Conservation (phyloP, 768 basidiomycete species). For the Kwoniella botswanensis region DNA sequence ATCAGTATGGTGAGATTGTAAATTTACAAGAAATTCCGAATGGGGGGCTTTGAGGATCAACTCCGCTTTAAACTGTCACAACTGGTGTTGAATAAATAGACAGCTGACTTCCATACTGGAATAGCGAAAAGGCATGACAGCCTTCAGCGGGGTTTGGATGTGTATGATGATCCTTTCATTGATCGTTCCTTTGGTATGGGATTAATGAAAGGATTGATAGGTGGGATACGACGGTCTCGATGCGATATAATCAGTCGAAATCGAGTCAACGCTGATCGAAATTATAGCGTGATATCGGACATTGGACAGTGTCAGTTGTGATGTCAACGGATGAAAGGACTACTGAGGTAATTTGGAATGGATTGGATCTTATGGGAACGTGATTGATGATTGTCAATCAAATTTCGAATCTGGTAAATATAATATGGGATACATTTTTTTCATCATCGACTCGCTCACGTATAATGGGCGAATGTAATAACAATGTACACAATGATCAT, state of each 20-base stretch:
- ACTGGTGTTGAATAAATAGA: neutral
- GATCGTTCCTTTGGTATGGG: neutral
- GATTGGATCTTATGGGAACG: neutral
- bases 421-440: neutral
- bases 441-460: neutral
- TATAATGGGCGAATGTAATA: neutral
- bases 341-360: neutral
- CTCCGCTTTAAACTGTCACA: constrained; percentile 5
- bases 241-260: neutral
- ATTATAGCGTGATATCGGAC: neutral
- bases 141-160: neutral
- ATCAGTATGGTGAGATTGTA: neutral
- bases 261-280: neutral
- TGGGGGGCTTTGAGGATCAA: neutral
- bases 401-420: neutral
- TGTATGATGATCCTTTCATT: constrained; percentile 1
- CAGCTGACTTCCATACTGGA: neutral
- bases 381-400: neutral
- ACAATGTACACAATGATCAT: neutral
- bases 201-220: neutral
- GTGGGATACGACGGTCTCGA: neutral
- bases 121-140: constrained; percentile 12
- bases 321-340: neutral
- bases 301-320: neutral
- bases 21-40: neutral